A percentile compares a stretch with the other conserved stretches of the same genome.
Evolutionary conservation across 768 basidiomycete species (phyloP).

Genomic region (Lenzites betulinus): DNA sequence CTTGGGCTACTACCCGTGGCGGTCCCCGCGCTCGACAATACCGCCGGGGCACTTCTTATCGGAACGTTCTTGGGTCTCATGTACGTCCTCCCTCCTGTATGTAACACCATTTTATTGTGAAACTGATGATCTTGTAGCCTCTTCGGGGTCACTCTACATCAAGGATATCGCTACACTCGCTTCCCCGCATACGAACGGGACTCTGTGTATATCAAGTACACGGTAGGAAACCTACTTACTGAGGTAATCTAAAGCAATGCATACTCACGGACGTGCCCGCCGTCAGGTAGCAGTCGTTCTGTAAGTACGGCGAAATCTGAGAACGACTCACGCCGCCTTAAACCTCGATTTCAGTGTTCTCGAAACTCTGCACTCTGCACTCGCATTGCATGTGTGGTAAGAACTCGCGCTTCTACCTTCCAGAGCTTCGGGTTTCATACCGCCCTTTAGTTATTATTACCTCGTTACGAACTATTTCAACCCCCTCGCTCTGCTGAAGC

Average conservation of each 20-base stretch:
- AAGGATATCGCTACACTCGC: slow-evolving; percentile 1
- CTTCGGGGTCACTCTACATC: neutral
- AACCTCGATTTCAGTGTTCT: neutral
- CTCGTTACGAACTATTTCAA: neutral
- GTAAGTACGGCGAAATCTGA: neutral
- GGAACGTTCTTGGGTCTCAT: neutral
- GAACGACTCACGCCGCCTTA: no score
- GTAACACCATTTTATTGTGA: no score
- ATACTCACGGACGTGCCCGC: no score
- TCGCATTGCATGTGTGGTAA: slow-evolving; percentile 1
- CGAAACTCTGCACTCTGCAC: neutral
- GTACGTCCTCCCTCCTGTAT: neutral
- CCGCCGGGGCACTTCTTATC: neutral
- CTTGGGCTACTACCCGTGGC: no score
- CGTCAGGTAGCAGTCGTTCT: neutral
- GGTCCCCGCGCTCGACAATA: neutral
- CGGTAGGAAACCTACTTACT: no score
- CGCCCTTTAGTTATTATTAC: neutral
- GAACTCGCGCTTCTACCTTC: neutral
- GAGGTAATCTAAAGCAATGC: no score
- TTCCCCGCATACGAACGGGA: slow-evolving; percentile 1
- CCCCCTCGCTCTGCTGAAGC: no score
- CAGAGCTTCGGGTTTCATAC: neutral
- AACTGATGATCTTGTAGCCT: neutral
- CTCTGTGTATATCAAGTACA: neutral